A percentile compares a stretch with the other conserved stretches of the same genome.
Conservation (phyloP, 371 early-diverging fungal species). For the Vairimorpha necatrix region DNA sequence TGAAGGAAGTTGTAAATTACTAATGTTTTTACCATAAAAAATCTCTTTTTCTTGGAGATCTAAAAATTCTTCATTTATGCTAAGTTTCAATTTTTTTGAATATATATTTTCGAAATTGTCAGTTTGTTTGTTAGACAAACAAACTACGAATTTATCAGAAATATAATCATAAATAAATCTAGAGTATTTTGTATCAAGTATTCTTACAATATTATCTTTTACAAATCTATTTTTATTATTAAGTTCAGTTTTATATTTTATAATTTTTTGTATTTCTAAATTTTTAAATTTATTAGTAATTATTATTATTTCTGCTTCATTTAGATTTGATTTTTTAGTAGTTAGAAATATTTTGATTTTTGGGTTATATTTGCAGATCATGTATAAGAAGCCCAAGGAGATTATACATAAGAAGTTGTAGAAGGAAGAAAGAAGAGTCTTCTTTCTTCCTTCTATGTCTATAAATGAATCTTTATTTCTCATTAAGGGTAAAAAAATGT, state of each 20-base stretch:
- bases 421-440: slow-evolving; percentile 11
- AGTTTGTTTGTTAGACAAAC: background rate
- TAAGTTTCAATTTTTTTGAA: background rate
- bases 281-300: slow-evolving; percentile 25
- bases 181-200: slow-evolving; percentile 13
- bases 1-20: background rate
- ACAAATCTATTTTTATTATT: slow-evolving; percentile 7
- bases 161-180: slow-evolving; percentile 36
- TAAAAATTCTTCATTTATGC: slow-evolving; percentile 20
- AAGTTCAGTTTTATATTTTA: slow-evolving; percentile 2
- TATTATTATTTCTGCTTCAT: slow-evolving; percentile 34
- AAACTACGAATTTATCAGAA: slow-evolving; percentile 17
- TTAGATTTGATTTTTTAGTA: slow-evolving; percentile 22
- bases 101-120: slow-evolving; percentile 19
- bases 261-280: slow-evolving; percentile 25
- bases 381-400: slow-evolving; percentile 50
- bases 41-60: slow-evolving; percentile 48
- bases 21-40: slow-evolving; percentile 59
- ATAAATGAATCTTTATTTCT: slow-evolving; percentile 3
- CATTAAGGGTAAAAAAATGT: too few relatives aligned
- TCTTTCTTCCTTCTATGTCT: slow-evolving; percentile 33
- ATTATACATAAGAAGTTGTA: slow-evolving; percentile 48
- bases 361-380: slow-evolving; percentile 45
- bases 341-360: slow-evolving; percentile 27
- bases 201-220: slow-evolving; percentile 1